Percentiles rank a stretch among this genome's conserved stretches.
phyloP scores from a whole-genome alignment of 2,329 filamentous ascomycete genomes.

The Calcarisporium arbuscula region DNA sequence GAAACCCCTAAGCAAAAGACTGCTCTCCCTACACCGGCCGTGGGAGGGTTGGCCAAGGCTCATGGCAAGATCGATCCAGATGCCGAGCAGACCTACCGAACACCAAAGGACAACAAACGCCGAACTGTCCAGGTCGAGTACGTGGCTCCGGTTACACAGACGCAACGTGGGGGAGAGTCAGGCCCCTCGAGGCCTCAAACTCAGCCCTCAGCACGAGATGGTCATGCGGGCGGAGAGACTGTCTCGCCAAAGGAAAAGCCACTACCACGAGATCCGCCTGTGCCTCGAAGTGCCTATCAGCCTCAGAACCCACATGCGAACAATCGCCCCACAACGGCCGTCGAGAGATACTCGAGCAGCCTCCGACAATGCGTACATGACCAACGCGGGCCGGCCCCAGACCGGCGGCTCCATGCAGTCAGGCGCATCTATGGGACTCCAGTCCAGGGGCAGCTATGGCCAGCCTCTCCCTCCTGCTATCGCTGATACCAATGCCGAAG shows the following conservation, averaged over 20 bases:
- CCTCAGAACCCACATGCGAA: slow-evolving; percentile 41
- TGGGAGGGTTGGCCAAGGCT: slow-evolving; percentile 64
- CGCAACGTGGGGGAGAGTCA: slow-evolving; percentile 55
- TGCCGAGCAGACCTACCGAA: slow-evolving; percentile 48
- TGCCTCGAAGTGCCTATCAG: slow-evolving; percentile 38
- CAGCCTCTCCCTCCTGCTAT: slow-evolving; percentile 83
- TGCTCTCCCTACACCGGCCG: slow-evolving; percentile 35
- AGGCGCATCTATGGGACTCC: slow-evolving; percentile 56
- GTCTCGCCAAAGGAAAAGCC: slow-evolving; percentile 47
- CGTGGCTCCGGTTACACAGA: slow-evolving; percentile 83
- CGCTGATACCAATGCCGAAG: slow-evolving; percentile 82
- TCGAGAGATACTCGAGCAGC: slow-evolving; percentile 29
- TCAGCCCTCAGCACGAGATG: slow-evolving; percentile 35
- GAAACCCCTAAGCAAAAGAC: slow-evolving; percentile 70
- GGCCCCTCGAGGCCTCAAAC: slow-evolving; percentile 17
- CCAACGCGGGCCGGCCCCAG: slow-evolving; percentile 55
- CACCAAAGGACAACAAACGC: slow-evolving; percentile 81
- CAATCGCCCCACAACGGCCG: slow-evolving; percentile 14
- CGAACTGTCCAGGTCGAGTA: slow-evolving; percentile 97
- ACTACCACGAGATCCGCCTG: slow-evolving; percentile 50
- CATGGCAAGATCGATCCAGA: slow-evolving; percentile 68
- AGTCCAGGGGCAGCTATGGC: slow-evolving; percentile 65
- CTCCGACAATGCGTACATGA: slow-evolving; percentile 36
- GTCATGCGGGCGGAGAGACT: slow-evolving; percentile 24
- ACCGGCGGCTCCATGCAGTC: slow-evolving; percentile 79